Evolutionary conservation across 2,329 filamentous ascomycete species (phyloP), one percentile per base, ranked within the genome.

Genomic region (Bipolaris victoriae): DNA sequence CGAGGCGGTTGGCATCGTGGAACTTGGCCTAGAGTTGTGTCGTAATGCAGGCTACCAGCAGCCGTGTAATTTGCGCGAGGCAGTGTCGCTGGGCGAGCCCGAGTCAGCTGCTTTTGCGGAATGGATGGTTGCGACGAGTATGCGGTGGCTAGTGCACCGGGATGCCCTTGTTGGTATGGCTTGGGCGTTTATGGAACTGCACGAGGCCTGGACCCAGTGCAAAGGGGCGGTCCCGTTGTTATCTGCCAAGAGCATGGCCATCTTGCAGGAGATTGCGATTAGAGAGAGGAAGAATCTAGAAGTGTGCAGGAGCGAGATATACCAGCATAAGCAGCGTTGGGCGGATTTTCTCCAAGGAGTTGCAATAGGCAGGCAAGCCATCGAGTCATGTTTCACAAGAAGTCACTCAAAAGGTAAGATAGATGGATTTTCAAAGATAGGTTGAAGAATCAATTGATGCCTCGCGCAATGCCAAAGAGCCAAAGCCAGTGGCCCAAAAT

Each of bases 91-190:
- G 20, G 64, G 57, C 3, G 24, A 43, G 50, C 36, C 49, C 82
- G 71, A 4, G 82, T 86, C 61, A 85, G 29, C 13, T 7, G 29
- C 39, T 7, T 62, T 66, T 13, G 57, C 59, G 6, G 29, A 58
- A 40, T 60, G 57, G 57, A 64, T 69, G 62, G 1, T 64, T 13
- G 46, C 39, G 43, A 45, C 60, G 22, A 50, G 60, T 16, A 65
- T 65, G 64, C 52, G 53, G 7, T 68, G 63, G 66, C 37, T 61
- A 29, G 50, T 55, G 29, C 60, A 72, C 55, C 57, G 55, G 2
- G 69, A 67, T 43, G 49, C 69, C 26, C 60, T 77, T 4, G 57
- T 77, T 31, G 74, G 75, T 7, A 63, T 77, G 67, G 57, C 72
- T 5, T 72, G 64, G 60, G 73, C 71, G 3, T 76, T 76, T 56